phyloP scores from a whole-genome alignment of 345 rosid genomes.

The Euphorbia peplus region DNA sequence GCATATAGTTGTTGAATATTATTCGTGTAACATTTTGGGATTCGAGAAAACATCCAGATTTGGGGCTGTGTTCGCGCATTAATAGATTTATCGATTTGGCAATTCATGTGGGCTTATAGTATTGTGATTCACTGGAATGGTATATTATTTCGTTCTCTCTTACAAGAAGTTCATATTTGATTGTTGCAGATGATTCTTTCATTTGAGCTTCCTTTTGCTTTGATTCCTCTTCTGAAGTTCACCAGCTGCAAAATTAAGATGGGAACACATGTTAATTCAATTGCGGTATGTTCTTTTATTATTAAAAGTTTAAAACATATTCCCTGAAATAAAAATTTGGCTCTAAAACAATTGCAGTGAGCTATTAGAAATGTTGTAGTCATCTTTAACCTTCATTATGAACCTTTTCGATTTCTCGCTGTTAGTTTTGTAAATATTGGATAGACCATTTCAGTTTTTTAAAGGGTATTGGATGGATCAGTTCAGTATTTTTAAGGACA shows the following conservation, averaged over 20 bases:
- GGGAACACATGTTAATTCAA: slow-evolving; percentile 66
- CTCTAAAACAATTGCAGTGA: not conserved
- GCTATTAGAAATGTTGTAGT: not conserved
- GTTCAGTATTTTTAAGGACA: not conserved
- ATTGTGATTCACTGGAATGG: not conserved
- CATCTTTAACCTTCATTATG: not conserved
- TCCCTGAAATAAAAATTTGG: not conserved
- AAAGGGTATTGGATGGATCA: not conserved
- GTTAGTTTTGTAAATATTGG: not conserved
- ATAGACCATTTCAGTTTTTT: not conserved
- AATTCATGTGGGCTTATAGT: not conserved
- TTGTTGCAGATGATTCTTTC: slow-evolving; percentile 81
- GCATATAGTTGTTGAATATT: not conserved
- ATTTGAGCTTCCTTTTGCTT: slow-evolving; percentile 91
- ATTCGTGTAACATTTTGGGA: not conserved
- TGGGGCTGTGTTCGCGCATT: not conserved
- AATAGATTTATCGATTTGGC: not conserved
- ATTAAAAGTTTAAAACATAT: slow-evolving; percentile 5
- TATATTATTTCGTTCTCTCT: not conserved
- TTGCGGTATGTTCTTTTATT: slow-evolving; percentile 37
- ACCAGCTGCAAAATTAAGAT: slow-evolving; percentile 86
- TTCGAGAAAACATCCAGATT: not conserved
- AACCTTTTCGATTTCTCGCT: not conserved
- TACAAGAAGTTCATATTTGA: not conserved
- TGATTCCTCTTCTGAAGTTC: slow-evolving; percentile 91